phyloP scores from a whole-genome alignment of 176 grass and related monocot genomes.

The Cymbopogon citratus region DNA sequence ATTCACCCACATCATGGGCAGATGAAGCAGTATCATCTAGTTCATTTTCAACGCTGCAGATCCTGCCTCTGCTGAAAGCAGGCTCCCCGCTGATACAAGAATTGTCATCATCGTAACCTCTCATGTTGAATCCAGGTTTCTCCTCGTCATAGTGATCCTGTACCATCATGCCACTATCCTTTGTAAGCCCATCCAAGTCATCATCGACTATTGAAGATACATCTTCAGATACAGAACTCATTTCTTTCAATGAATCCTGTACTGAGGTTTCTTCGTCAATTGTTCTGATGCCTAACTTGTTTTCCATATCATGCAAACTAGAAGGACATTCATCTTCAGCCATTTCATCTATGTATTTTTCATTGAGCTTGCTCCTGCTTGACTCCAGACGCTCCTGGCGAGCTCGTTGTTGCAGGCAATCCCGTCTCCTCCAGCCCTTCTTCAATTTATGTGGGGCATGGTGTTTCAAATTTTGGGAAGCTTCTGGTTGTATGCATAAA shows the following conservation, averaged over 20 bases:
- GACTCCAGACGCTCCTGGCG: slow-evolving; percentile 77
- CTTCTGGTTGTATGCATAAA: slow-evolving; percentile 30
- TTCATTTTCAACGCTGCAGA: slow-evolving; percentile 34
- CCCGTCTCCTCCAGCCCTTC: slow-evolving; percentile 72
- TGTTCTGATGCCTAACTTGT: slow-evolving; percentile 31
- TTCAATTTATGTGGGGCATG: slow-evolving; percentile 55
- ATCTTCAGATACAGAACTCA: slow-evolving; percentile 43
- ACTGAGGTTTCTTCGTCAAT: slow-evolving; percentile 31
- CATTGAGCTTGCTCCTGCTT: slow-evolving; percentile 62
- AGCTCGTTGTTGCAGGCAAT: slow-evolving; percentile 69
- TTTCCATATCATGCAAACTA: slow-evolving; percentile 44
- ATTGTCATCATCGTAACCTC: slow-evolving; percentile 19
- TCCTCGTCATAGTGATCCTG: slow-evolving; percentile 36
- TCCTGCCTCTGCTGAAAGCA: slow-evolving; percentile 30
- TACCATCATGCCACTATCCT: slow-evolving; percentile 54
- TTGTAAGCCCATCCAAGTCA: slow-evolving; percentile 37
- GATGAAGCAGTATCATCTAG: slow-evolving; percentile 56
- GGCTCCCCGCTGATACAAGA: slow-evolving; percentile 45
- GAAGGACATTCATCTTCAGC: slow-evolving; percentile 51
- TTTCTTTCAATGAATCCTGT: slow-evolving; percentile 43
- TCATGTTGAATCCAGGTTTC: slow-evolving; percentile 34
- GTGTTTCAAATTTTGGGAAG: slow-evolving; percentile 47
- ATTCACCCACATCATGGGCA: slow-evolving; percentile 3
- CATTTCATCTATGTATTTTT: slow-evolving; percentile 70
- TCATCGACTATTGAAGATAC: slow-evolving; percentile 42